These are phyloP conservation scores for Pelargonium nanum DNA, from an alignment of 345 rosid genomes.

Conservation along the genomic window DNA sequence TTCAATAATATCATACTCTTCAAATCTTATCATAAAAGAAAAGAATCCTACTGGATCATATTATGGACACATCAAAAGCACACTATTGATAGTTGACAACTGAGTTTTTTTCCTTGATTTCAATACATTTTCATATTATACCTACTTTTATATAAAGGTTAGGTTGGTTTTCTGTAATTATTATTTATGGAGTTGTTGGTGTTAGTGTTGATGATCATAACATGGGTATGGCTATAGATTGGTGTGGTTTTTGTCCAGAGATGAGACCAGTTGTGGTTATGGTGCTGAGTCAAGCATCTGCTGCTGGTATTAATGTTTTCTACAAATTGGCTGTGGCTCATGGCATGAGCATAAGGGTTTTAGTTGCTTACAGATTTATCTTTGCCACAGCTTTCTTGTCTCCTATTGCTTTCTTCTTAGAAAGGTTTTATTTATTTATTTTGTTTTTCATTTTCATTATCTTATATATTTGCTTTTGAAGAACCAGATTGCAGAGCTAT, in stretches of 20 bases:
- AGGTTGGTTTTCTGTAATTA: neutral
- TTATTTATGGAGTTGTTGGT: neutral
- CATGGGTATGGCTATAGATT: neutral
- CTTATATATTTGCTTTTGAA: too few relatives aligned
- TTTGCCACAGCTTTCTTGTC: slow-evolving; percentile 8
- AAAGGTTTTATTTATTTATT: too few relatives aligned
- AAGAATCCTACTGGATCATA: neutral
- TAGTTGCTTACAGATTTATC: slow-evolving; percentile 9
- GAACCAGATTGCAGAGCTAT: too few relatives aligned
- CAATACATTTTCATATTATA: too few relatives aligned
- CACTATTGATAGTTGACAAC: neutral
- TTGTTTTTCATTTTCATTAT: too few relatives aligned
- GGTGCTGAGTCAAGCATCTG: neutral
- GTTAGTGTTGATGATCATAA: neutral
- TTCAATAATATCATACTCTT: too few relatives aligned
- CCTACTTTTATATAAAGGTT: too few relatives aligned
- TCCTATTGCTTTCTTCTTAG: slow-evolving; percentile 6
- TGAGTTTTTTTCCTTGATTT: too few relatives aligned
- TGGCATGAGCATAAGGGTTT: slow-evolving; percentile 8
- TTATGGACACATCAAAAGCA: neutral
- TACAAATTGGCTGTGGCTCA: slow-evolving; percentile 5
- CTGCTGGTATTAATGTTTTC: slow-evolving; percentile 2
- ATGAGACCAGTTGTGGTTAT: neutral
- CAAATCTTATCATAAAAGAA: neutral
- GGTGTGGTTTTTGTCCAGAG: neutral